Evolutionary conservation across 2,329 filamentous ascomycete genomes (phyloP).

Genomic region (Stagonosporopsis cucurbitacearum): DNA sequence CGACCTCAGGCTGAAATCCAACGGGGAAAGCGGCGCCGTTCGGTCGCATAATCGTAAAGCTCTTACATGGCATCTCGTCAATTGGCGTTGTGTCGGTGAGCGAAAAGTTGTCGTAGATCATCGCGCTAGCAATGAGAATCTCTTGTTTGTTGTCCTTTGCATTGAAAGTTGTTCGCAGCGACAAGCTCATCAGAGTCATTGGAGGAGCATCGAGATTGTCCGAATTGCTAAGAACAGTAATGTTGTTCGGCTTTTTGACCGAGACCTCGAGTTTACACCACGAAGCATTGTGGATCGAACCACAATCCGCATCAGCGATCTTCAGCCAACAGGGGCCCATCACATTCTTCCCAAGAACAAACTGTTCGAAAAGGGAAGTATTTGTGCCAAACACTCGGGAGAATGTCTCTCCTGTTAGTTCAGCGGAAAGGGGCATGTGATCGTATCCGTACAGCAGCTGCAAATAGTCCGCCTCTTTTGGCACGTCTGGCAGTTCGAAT

Average conservation of each 20-base stretch:
- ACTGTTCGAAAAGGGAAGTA: constrained; percentile 95
- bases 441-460: constrained; percentile 97
- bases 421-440: constrained; percentile 75
- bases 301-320: constrained; percentile 85
- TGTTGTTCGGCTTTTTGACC: constrained; percentile 76
- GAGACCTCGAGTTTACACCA: constrained; percentile 96
- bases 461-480: constrained; percentile 87
- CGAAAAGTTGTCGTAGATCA: constrained; percentile 89
- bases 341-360: constrained; percentile 97
- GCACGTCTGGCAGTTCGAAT: constrained; percentile 87
- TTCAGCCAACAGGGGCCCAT: constrained; percentile 99
- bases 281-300: constrained; percentile 85
- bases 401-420: constrained; percentile 82
- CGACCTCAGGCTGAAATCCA: constrained; percentile 81
- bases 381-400: constrained; percentile 94
- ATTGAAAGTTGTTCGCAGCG: constrained; percentile 87
- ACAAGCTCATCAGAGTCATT: constrained; percentile 93
- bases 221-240: constrained; percentile 75
- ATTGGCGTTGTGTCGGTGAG: constrained; percentile 86
- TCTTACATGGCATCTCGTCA: constrained; percentile 86
- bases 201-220: constrained; percentile 85
- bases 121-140: constrained; percentile 86
- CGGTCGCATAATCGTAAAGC: constrained; percentile 90
- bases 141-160: constrained; percentile 95
- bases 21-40: constrained; percentile 77